Conservation (phyloP, 2,329 filamentous ascomycete species). For the Moelleriella libera region DNA sequence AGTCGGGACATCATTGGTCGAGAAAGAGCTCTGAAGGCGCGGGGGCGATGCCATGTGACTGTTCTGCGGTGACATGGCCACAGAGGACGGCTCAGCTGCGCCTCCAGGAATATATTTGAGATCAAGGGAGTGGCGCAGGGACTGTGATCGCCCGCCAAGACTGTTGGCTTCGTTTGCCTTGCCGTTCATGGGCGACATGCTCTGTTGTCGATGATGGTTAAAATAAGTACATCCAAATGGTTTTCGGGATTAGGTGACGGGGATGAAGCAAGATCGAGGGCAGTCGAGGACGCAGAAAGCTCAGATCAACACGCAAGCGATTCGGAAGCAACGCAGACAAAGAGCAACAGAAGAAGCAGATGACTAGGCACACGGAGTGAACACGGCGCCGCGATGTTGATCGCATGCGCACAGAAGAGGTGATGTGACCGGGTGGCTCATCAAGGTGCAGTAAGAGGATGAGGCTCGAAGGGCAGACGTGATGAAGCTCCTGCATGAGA, state of each 20-base stretch:
- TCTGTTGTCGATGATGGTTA: conserved; percentile 54
- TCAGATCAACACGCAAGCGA: conserved; percentile 24
- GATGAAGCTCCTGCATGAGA: not conserved
- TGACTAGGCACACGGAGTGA: conserved; percentile 1
- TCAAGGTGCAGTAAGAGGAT: not conserved
- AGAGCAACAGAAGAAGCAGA: conserved; percentile 4
- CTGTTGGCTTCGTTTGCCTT: conserved; percentile 30
- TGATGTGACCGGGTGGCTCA: not conserved
- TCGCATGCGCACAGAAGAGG: not conserved
- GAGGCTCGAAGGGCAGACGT: not conserved
- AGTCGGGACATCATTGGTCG: conserved; percentile 77
- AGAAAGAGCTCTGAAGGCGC: conserved; percentile 78
- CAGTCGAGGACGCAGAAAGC: conserved; percentile 68
- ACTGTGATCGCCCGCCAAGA: conserved; percentile 31
- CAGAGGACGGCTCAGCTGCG: conserved; percentile 20
- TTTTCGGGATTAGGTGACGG: conserved; percentile 49
- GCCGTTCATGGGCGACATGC: conserved; percentile 33
- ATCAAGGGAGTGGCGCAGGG: conserved; percentile 44
- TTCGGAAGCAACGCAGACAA: conserved; percentile 16
- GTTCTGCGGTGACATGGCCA: conserved; percentile 29
- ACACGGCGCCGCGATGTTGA: not conserved
- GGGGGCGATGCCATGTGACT: conserved; percentile 49
- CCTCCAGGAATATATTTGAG: conserved; percentile 35
- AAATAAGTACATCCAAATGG: conserved; percentile 42
- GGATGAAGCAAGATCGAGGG: conserved; percentile 64